Base-by-base conservation (phyloP, 2,329 filamentous ascomycete species). In the Aureobasidium sp. region DNA sequence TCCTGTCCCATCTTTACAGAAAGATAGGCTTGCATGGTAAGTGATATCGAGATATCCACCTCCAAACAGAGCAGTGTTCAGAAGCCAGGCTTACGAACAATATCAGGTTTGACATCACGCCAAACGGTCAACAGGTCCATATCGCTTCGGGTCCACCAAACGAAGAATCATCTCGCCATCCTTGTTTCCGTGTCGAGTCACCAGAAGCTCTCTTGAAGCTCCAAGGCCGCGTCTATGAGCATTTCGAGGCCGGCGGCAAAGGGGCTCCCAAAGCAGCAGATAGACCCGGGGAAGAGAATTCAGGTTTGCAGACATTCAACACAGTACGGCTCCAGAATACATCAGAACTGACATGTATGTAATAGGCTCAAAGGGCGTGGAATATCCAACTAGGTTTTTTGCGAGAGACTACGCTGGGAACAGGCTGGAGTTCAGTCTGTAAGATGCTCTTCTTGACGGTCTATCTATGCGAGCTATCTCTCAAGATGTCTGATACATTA, bases 361-460 rank as follows among this genome's bases (percentile, higher is more conserved):
- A 20, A 44, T 29, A 80, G 79, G 82, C 2, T 72, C 76, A 0
- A 75, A 82, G 67, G 83, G 82, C 0, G 78, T 80, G 1, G 84
- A 87, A 69, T 86, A 85, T 67, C 84, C 84, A 0, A 76, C 73
- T 39, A 76, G 85, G 15, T 87, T 87, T 70, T 87, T 87, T 70
- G 84, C 82, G 0, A 77, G 75, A 61, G 75, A 77, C 63, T 77
- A 70, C 65, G 75, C 74, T 27, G 74, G 74, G 1, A 77, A 77
- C 34, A 67, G 75, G 48, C 60, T 77, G 7, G 75, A 77, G 64
- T 76, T 76, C 39, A 76, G 68, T 58, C 25, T 77, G 34, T 76
- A 5, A 58, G 27, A 20, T 31, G 4, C 25, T 11, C 11, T 3
- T 17, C 3, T n/a, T n/a, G 45, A 11, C 8, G 17, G 6, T 9